A percentile compares a stretch with the other conserved stretches of the same genome.
These are phyloP conservation scores for Psilocybe cubensis DNA, from an alignment of 768 basidiomycete species.

Conservation along the genomic window DNA sequence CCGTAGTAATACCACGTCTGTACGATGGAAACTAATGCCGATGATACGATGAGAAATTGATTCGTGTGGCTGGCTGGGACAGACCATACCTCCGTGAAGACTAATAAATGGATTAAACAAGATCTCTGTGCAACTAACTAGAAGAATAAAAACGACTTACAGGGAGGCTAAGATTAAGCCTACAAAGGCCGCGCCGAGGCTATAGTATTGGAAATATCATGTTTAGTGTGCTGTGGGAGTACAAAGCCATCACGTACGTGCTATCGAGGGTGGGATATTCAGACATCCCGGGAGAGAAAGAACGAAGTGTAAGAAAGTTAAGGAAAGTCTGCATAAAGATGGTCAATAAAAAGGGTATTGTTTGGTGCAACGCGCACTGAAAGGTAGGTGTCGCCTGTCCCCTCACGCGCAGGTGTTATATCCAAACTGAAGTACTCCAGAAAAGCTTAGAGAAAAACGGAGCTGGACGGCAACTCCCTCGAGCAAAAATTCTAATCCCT, in stretches of 20 bases:
- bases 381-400: too few species aligned
- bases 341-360: too few species aligned
- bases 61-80: conserved; percentile 4
- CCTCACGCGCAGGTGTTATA: background rate
- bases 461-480: background rate
- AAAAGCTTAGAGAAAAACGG: background rate
- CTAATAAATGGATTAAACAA: conserved; percentile 27
- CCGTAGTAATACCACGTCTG: conserved; percentile 60
- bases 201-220: conserved; percentile 6
- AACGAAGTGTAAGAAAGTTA: background rate
- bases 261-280: conserved; percentile 11
- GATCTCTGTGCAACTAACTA: background rate
- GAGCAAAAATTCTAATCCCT: background rate
- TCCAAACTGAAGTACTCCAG: background rate
- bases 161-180: conserved; percentile 50
- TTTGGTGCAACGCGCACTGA: too few species aligned
- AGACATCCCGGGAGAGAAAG: conserved; percentile 2
- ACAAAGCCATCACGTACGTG: conserved; percentile 15
- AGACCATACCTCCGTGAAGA: conserved; percentile 55
- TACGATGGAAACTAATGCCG: conserved; percentile 53
- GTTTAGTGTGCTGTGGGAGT: too few species aligned
- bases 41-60: background rate
- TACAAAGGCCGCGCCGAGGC: conserved; percentile 50
- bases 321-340: too few species aligned
- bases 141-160: conserved; percentile 37